These are phyloP conservation scores for Lactarius hatsudake DNA, from an alignment of 768 basidiomycete genomes.

Conservation along the genomic window DNA sequence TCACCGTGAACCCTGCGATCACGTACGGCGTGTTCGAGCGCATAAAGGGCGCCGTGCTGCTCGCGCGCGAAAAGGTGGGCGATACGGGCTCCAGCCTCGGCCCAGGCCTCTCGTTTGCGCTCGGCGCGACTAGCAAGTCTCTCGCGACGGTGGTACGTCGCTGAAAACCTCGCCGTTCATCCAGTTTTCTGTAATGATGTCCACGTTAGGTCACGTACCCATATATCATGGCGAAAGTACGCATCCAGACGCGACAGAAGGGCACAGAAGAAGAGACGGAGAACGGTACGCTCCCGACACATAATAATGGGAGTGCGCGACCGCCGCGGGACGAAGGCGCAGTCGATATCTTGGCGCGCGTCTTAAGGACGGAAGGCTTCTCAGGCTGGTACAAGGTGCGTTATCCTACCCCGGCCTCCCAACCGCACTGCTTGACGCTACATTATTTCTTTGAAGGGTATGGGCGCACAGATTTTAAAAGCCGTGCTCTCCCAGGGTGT, in stretches of 20 bases:
- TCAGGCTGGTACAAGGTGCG: conserved; percentile 94
- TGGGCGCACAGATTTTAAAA: conserved; percentile 94
- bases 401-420: conserved; percentile 7
- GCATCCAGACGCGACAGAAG: conserved; percentile 82
- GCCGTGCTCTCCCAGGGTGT: conserved; percentile 94
- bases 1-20: conserved; percentile 96
- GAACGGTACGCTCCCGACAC: conserved; percentile 37
- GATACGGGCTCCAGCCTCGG: conserved; percentile 55
- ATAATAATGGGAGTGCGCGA: conserved; percentile 38
- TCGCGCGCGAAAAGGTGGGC: conserved; percentile 48
- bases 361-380: conserved; percentile 75
- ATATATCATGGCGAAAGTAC: conserved; percentile 95
- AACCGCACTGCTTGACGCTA: background rate
- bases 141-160: conserved; percentile 86
- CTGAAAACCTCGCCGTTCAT: background rate
- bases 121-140: conserved; percentile 94
- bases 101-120: conserved; percentile 72
- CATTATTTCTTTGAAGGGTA: conserved; percentile 56
- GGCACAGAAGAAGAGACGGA: conserved; percentile 49
- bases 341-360: conserved; percentile 66
- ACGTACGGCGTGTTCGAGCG: conserved; percentile 96
- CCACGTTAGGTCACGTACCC: conserved; percentile 80
- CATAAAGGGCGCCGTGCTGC: conserved; percentile 69
- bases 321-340: conserved; percentile 61
- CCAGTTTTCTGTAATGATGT: background rate